Base-by-base conservation (phyloP, 31 red algal genomes). In the Odonthalia washingtoniensis region DNA sequence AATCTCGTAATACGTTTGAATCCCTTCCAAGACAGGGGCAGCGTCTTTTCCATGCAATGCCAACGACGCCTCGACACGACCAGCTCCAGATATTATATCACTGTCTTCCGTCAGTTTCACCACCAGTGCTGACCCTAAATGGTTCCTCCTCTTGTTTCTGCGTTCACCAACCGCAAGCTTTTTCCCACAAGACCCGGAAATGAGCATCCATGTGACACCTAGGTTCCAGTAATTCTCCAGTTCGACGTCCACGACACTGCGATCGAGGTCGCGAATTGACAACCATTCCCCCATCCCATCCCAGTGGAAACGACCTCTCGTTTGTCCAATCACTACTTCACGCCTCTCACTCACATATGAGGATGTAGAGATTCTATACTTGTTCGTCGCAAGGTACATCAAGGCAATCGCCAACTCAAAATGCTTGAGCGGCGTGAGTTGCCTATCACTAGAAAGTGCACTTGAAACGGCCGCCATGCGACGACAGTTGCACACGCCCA, bases 151-250 rank as follows among this genome's bases (percentile, higher is more conserved):
- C 64, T 34, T 3, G 31, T 67, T 67, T 67, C 64, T 67, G 4
- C 64, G 31, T 67, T 67, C 64, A 67, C 64, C 64, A 12, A 67
- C 64, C 36, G 64, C 64, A 67, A 67, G 64, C 36, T 67, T 67
- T 12, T 12, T 67, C 4, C 64, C 64, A 34, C 64, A 67, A 5
- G 64, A 34, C 4, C 31, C 31, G 31, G 31, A 34, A 28, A 67
- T 67, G 64, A 67, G 31, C 4, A 67, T 67, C 64, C 64, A 67
- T 12, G 64, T 67, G 64, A 67, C 36, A 34, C 64, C 64, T 12
- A 34, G 31, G 31, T 67, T 67, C 64, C 64, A 67, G 31, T 67
- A 34, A 34, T 67, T 34, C 12, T 67, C 64, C 64, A 67, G 36
- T 34, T 67, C 64, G 64, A 67, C 36, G 64, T 67, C 64, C 36